Percentiles rank a stretch among this genome's conserved stretches.
These are phyloP conservation scores for Ganoderma leucocontextum DNA, from an alignment of 1,284 basidiomycete species.

Conservation along the genomic window DNA sequence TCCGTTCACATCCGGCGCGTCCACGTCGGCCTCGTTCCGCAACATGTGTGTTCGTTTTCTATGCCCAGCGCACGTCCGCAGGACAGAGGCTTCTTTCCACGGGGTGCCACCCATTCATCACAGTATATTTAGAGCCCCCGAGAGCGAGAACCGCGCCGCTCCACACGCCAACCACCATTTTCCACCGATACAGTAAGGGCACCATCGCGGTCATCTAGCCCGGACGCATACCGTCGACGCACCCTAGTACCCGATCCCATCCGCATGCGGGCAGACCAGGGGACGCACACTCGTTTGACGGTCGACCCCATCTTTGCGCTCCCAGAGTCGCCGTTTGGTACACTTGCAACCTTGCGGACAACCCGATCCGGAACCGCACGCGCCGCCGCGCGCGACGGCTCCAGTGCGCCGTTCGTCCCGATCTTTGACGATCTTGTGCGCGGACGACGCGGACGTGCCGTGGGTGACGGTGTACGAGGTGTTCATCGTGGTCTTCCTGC, in stretches of 20 bases:
- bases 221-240: background rate
- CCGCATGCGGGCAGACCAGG: background rate
- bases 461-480: conserved; percentile 27
- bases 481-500: conserved; percentile 19
- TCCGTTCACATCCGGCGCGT: too few relatives aligned
- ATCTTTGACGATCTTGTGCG: too few relatives aligned
- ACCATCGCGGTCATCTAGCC: background rate
- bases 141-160: background rate
- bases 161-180: background rate
- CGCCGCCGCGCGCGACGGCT: background rate
- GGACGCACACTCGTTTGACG: background rate
- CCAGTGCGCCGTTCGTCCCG: too few relatives aligned
- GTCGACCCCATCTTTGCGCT: conserved; percentile 8
- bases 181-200: too few relatives aligned
- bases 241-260: background rate
- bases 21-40: too few relatives aligned
- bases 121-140: too few relatives aligned
- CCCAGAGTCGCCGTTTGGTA: background rate
- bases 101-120: too few relatives aligned
- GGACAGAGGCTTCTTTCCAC: too few relatives aligned
- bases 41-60: too few relatives aligned
- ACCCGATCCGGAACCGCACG: background rate
- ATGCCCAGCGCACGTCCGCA: too few relatives aligned
- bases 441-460: background rate
- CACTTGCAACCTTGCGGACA: conserved; percentile 9